Base-by-base conservation (phyloP, 306 rosid genomes). In the Nissolia schottii region DNA sequence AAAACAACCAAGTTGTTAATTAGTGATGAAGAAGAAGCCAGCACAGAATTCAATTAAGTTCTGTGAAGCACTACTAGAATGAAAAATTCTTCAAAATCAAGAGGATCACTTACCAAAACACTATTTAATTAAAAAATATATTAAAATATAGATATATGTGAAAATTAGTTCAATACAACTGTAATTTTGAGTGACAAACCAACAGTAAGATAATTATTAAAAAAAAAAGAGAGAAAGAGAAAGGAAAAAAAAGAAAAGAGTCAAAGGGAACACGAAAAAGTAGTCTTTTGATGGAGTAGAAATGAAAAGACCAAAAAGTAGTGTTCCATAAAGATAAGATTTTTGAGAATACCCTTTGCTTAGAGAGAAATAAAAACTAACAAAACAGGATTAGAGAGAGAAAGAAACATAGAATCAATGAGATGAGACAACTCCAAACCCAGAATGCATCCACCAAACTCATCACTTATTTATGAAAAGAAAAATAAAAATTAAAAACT, bases 321-420 rank as follows among this genome's bases (percentile, higher is more conserved):
- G 40, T 66, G 70, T 24, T 16, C 50, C 31, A 28, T 61, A 60
- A 63, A 76, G 50, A 65, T 69, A 19, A 62, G 31, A 45, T 43
- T 62, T 66, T 57, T n/a, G 57, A 43, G 62, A 64, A 58, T 27
- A 55, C 60, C 71, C 19, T 66, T 31, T 55, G 46, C 16, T n/a
- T n/a, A 15, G 49, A 58, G 76, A 76, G 34, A 70, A 70, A 64
- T 25, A 77, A 71, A 43, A 70, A 70, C 70, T 25, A 77, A 71
- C 32, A 6, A 61, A 64, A 32, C 27, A 6, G 58, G 31, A 23
- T 19, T 6, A 66, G 51, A 65, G 37, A 29, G 46, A 63, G 8
- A n/a, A 4, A 14, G 19, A 45, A n/a, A n/a, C 51, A 45, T 28
- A 45, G 63, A 22, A 54, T n/a, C n/a, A n/a, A n/a, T 3, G 35